Conservation (phyloP, 2,329 filamentous ascomycete species). For the Trichophyton mentagrophytes region DNA sequence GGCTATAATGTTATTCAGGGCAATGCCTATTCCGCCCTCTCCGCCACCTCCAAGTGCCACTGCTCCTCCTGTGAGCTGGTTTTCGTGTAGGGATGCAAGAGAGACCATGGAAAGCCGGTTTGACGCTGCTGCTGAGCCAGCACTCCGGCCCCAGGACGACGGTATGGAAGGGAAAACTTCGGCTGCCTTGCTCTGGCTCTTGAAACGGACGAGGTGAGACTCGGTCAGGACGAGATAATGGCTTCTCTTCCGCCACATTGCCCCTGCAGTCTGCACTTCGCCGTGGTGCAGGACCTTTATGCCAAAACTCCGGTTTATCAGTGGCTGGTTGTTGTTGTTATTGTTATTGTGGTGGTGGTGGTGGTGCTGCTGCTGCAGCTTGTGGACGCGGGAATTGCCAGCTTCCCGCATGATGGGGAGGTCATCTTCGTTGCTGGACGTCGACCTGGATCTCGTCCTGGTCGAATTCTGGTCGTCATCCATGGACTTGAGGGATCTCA, state of each 20-base stretch:
- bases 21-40: conserved; percentile 43
- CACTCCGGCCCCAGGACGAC: conserved; percentile 27
- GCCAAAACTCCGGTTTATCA: conserved; percentile 15
- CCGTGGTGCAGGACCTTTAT: conserved; percentile 50
- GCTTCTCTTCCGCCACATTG: conserved; percentile 60
- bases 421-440: conserved; percentile 38
- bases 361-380: not conserved
- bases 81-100: conserved; percentile 48
- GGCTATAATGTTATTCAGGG: conserved; percentile 53
- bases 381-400: not conserved
- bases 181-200: conserved; percentile 52
- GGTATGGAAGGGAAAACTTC: conserved; percentile 48
- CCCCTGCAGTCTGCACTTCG: conserved; percentile 56
- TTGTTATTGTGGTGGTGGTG: not conserved
- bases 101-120: conserved; percentile 47
- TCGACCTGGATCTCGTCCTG: conserved; percentile 40
- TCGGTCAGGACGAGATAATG: conserved; percentile 62
- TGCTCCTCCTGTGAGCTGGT: conserved; percentile 34
- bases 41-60: conserved; percentile 32
- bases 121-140: conserved; percentile 29
- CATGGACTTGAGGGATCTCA: conserved; percentile 40
- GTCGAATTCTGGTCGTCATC: conserved; percentile 36
- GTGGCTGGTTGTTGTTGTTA: not conserved
- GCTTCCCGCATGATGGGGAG: conserved; percentile 12
- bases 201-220: conserved; percentile 54